Evolutionary conservation across 2,329 filamentous ascomycete species (phyloP).

Genomic region (Neopestalotiopsis sp.): DNA sequence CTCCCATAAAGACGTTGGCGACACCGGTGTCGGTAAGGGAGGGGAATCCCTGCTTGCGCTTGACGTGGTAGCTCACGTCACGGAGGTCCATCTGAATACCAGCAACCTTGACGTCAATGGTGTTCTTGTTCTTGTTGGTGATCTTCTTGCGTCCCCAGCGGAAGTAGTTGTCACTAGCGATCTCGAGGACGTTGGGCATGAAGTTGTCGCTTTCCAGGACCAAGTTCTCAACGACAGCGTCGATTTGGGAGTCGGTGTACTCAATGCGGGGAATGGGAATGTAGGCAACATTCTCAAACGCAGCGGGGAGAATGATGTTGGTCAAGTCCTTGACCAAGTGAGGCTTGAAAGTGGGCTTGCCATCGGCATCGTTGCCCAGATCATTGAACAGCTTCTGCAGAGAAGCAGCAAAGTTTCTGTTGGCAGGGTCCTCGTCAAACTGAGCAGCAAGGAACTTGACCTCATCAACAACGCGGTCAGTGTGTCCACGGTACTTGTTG

Average conservation of each 20-base stretch:
- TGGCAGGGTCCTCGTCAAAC: slow-evolving; percentile 87
- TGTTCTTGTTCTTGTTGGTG: slow-evolving; percentile 80
- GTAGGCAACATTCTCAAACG: slow-evolving; percentile 87
- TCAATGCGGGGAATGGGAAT: slow-evolving; percentile 94
- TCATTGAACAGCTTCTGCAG: slow-evolving; percentile 85
- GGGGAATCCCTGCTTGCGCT: slow-evolving; percentile 93
- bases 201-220: slow-evolving; percentile 97
- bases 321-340: slow-evolving; percentile 89
- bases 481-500: slow-evolving; percentile 85
- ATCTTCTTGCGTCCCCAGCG: slow-evolving; percentile 92
- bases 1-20: slow-evolving; percentile 85
- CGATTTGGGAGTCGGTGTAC: slow-evolving; percentile 82
- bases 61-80: slow-evolving; percentile 93
- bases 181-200: slow-evolving; percentile 88
- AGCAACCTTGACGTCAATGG: slow-evolving; percentile 80
- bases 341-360: slow-evolving; percentile 89
- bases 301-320: slow-evolving; percentile 81
- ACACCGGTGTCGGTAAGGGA: slow-evolving; percentile 86
- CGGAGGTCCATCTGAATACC: slow-evolving; percentile 92
- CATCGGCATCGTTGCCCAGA: slow-evolving; percentile 84
- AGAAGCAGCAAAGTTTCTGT: slow-evolving; percentile 78
- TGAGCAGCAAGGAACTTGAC: slow-evolving; percentile 88
- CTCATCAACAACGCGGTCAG: slow-evolving; percentile 86
- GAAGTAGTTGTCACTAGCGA: slow-evolving; percentile 92
- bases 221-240: slow-evolving; percentile 91